phyloP scores from a whole-genome alignment of 208 protist genomes.

The Acanthamoeba lenticulata region DNA sequence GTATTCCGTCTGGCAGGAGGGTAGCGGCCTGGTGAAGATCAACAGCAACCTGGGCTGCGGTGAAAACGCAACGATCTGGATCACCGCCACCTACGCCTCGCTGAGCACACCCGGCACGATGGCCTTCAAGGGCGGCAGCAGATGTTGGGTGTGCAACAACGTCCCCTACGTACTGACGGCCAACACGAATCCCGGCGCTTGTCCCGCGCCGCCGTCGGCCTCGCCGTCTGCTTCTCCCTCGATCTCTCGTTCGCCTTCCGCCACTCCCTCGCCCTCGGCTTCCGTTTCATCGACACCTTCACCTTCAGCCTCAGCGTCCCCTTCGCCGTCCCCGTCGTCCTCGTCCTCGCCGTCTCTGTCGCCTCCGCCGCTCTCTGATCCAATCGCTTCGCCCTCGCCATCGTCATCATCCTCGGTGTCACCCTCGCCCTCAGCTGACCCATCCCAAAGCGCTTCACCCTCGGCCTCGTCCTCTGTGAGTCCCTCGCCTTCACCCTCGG shows the following conservation, averaged over 20 bases:
- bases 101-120: background rate
- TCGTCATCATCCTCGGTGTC: background rate
- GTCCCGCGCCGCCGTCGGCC: too few species aligned
- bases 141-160: background rate
- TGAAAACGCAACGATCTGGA: background rate
- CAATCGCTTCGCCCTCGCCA: background rate
- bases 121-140: background rate
- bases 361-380: too few species aligned
- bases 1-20: background rate
- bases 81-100: background rate
- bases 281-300: background rate
- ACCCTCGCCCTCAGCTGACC: background rate
- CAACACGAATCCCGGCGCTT: background rate
- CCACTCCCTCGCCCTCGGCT: background rate
- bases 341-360: background rate
- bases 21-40: background rate
- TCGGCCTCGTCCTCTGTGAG: background rate
- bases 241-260: too few species aligned
- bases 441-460: background rate
- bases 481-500: background rate
- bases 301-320: background rate
- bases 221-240: too few species aligned
- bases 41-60: background rate
- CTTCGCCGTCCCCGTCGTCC: background rate
- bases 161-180: background rate